Evolutionary conservation across 441 rosid genomes (phyloP).

Genomic region (Hura crepitans): DNA sequence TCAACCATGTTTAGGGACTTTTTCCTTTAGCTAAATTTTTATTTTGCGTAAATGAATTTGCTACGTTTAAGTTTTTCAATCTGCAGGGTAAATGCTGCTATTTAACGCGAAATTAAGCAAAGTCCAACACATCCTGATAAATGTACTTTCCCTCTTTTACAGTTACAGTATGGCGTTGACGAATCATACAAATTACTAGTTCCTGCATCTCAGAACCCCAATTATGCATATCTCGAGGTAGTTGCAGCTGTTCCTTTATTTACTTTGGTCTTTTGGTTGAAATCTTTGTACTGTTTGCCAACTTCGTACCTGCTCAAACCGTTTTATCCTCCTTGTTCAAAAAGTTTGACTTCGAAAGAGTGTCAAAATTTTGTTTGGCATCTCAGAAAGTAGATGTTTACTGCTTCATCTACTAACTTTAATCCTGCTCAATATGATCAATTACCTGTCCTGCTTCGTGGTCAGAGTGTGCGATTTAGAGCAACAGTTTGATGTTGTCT

Average conservation of each 20-base stretch:
- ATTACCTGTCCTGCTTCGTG: background rate
- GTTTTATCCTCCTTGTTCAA: background rate
- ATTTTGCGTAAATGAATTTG: background rate
- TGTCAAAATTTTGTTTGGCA: background rate
- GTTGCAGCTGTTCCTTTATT: constrained; percentile 9
- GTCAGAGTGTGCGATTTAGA: background rate
- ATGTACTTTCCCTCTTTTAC: constrained; percentile 24
- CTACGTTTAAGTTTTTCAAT: too few relatives aligned
- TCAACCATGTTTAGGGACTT: background rate
- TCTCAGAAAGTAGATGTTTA: background rate
- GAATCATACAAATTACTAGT: constrained; percentile 62
- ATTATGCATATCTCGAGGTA: constrained; percentile 57
- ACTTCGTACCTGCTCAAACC: constrained; percentile 4
- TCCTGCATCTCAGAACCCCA: constrained; percentile 40
- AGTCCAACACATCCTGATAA: background rate
- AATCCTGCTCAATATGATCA: background rate
- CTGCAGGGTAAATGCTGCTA: too few relatives aligned
- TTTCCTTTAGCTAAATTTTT: background rate
- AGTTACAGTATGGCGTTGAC: constrained; percentile 57
- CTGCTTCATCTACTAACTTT: background rate
- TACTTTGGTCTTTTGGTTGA: background rate
- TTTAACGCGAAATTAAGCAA: too few relatives aligned
- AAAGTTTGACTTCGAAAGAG: background rate
- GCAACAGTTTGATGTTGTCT: background rate
- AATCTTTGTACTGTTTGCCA: background rate